Evolutionary conservation across 2,329 filamentous ascomycete species (phyloP), one percentile per base, ranked within the genome.

Genomic region (Sordariomycetes sp.): DNA sequence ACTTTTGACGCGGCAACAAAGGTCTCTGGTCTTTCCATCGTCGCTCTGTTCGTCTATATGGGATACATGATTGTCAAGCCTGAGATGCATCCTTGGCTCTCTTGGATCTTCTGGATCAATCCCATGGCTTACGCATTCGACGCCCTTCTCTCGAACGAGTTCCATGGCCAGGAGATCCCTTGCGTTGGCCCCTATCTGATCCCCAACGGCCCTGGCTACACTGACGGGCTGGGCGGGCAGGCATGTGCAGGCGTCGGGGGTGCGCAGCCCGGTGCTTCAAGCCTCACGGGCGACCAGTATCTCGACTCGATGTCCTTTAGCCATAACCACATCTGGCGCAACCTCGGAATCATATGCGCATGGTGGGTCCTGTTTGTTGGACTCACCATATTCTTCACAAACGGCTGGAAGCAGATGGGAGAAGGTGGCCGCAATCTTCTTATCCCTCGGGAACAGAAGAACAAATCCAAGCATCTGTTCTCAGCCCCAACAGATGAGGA

Each of bases 331-430:
- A 39, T 78, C 2, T 78, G 74, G 74, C 57, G 72, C 8, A 78
- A 79, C 47, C 68, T 78, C 37, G 74, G 72, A 8, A 75, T 78
- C 33, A 46, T 79, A 25, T 78, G 73, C 64, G 75, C 66, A 0
- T 82, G 66, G 65, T 81, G 76, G 73, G 64, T 53, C 7, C 50
- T 81, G 0, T 81, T 70, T 38, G 70, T 75, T 12, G 63, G 37
- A 3, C 46, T 79, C 5, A 82, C 78, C 0, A 66, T 83, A 30
- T 49, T 68, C 35, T 63, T 63, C 18, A 83, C 79, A 0, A 57
- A 57, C 1, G 57, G 59, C 12, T 82, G 79, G 79, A 64, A 68
- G 19, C 54, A 67, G 3, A 49, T 65, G 0, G 64, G 64, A 0
- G 71, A 72, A 31, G 60, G 61, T n/a, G 71, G 72, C 1, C 64